Conservation (phyloP, 2,329 filamentous ascomycete genomes). For the Scedosporium dehoogii region DNA sequence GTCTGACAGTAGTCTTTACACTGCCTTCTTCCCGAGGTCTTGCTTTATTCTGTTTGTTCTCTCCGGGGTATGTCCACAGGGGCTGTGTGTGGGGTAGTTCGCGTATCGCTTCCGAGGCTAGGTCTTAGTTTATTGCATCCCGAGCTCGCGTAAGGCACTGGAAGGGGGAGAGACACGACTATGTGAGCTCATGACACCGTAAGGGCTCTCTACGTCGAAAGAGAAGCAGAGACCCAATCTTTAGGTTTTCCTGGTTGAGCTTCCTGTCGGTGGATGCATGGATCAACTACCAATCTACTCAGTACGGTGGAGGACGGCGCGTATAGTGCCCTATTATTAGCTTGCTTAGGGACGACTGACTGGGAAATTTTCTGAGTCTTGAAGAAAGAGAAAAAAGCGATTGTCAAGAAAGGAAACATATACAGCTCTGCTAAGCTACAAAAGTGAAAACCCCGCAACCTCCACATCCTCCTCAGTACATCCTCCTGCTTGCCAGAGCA, state of each 20-base stretch:
- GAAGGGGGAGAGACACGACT: no score
- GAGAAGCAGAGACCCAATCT: no score
- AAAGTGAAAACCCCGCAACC: not conserved
- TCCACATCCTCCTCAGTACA: not conserved
- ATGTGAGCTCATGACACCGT: no score
- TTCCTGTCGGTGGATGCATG: not conserved
- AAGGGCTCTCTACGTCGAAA: no score
- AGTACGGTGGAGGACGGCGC: no score
- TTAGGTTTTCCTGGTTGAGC: not conserved
- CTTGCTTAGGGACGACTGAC: not conserved
- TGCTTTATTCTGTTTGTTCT: not conserved
- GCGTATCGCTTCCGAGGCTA: not conserved
- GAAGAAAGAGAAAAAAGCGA: not conserved
- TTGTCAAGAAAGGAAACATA: not conserved
- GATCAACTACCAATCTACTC: no score
- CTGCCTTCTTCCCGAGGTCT: not conserved
- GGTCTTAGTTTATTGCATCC: not conserved
- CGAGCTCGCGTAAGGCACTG: no score
- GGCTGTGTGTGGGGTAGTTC: not conserved
- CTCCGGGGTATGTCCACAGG: not conserved
- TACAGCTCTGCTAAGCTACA: not conserved
- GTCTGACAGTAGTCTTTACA: not conserved
- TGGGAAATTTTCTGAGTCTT: no score
- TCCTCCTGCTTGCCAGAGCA: not conserved
- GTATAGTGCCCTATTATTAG: not conserved